phyloP scores from a whole-genome alignment of 2,329 filamentous ascomycete species.

The Fusarium pininemorale region DNA sequence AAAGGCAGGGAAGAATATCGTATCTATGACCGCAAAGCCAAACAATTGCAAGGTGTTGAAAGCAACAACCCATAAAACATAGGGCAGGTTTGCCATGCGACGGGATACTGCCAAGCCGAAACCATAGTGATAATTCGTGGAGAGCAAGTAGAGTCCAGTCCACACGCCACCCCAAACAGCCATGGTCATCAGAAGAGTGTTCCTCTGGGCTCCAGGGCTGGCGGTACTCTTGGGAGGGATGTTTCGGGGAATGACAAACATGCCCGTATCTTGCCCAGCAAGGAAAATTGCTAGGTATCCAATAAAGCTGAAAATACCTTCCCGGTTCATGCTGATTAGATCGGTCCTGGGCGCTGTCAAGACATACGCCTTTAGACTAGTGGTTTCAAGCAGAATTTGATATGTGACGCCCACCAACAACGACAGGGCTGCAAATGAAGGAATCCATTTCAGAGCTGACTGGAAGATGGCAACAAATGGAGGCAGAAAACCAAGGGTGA shows the following conservation, averaged over 20 bases:
- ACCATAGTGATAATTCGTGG: conserved; percentile 75
- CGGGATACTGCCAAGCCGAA: conserved; percentile 82
- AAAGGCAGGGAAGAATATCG: conserved; percentile 77
- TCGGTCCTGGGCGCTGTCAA: conserved; percentile 82
- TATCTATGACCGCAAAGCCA: conserved; percentile 81
- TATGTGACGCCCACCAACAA: conserved; percentile 75
- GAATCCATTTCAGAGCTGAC: conserved; percentile 72
- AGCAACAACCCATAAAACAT: conserved; percentile 90
- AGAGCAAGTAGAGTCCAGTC: conserved; percentile 74
- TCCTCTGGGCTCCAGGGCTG: conserved; percentile 58
- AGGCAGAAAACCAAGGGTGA: conserved; percentile 87
- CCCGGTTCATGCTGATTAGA: conserved; percentile 87
- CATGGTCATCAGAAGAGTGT: conserved; percentile 70
- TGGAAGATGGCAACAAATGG: conserved; percentile 89
- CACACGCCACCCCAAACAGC: conserved; percentile 72
- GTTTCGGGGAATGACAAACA: conserved; percentile 76
- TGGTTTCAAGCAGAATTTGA: conserved; percentile 79
- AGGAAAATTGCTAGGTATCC: conserved; percentile 97
- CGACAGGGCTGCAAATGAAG: conserved; percentile 80
- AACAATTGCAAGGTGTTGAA: conserved; percentile 89
- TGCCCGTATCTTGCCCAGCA: conserved; percentile 83
- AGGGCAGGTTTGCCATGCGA: conserved; percentile 90
- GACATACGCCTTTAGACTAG: conserved; percentile 82
- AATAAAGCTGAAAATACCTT: conserved; percentile 93
- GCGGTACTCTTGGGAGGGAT: conserved; percentile 55